These are phyloP conservation scores for Pseudoperonospora humuli DNA, from an alignment of 352 stramenopile species.

Conservation along the genomic window DNA sequence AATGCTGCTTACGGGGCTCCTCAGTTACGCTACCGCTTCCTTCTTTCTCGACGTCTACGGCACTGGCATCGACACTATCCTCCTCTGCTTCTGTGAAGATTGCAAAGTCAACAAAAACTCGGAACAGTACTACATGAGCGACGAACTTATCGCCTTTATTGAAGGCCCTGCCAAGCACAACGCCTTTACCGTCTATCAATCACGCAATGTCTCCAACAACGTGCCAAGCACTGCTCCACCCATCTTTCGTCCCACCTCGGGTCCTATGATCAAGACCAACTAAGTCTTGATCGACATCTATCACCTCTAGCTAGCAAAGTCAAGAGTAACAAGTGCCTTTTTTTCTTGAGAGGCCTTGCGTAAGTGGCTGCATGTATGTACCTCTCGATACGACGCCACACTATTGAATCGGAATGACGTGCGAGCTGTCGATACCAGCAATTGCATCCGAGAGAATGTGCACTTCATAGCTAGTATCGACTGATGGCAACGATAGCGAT, in stretches of 20 bases:
- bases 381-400: neutral
- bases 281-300: too few species aligned
- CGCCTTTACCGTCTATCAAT: constrained; percentile 54
- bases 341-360: too few species aligned
- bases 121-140: too few species aligned
- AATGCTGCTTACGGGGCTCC: too few species aligned
- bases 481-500: constrained; percentile 22
- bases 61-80: too few species aligned
- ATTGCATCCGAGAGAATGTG: constrained; percentile 54
- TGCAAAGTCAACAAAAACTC: too few species aligned
- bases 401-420: constrained; percentile 7
- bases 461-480: constrained; percentile 17
- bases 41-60: too few species aligned
- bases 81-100: too few species aligned
- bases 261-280: constrained; percentile 11
- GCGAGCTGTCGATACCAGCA: constrained; percentile 30
- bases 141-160: constrained; percentile 77
- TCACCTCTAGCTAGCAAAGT: neutral
- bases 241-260: constrained; percentile 16
- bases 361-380: constrained; percentile 5
- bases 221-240: constrained; percentile 20
- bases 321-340: constrained; percentile 7
- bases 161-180: constrained; percentile 72
- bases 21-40: too few species aligned
- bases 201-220: constrained; percentile 15